Evolutionary conservation across 371 early-diverging fungal genomes (phyloP), one percentile per base, ranked within the genome.

Genomic region (Choanephora cucurbitarum): DNA sequence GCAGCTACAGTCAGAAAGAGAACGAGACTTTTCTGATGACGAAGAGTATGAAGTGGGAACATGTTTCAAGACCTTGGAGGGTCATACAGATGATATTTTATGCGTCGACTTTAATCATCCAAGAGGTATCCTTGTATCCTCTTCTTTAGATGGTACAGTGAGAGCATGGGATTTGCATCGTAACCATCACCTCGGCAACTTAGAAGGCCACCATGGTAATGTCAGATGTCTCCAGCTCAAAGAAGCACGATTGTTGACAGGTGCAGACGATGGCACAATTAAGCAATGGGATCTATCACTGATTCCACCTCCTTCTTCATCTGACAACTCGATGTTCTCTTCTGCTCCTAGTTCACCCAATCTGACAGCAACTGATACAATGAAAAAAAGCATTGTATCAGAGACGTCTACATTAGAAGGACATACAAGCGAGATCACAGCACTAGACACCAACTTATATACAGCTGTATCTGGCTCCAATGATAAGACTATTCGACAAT

Each of bases 401-500:
- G 52, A 54, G 5, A 41, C 77, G 14, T 80, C 73, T 46, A 78
- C 77, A 2, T 51, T 87, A 32, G 73, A 71, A 33, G 85, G 85
- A 2, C 88, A 87, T 39, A 67, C 60, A 28, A 80, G 72, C 15
- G 72, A 72, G 44, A 70, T 87, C 6, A 82, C 80, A 4, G 81
- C 82, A 34, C 21, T 87, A 2, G 67, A 82, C 60, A 70, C 71
- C 8, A 79, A 82, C 49, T 61, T 72, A 39, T 43, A 69, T 2
- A 65, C 58, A 13, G 62, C 76, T 41, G 84, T 95, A 2, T 87
- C 91, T n/a, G 96, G 94, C 18, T 83, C 91, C 8, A 85, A 90
- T 31, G 97, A 98, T 75, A 84, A 86, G 60, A 91, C 95, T 3
- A 88, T 95, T 62, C 83, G 87, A 40, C 88, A 93, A 48, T 98